Percentiles rank a stretch among this genome's conserved stretches.
Evolutionary conservation across 768 basidiomycete genomes (phyloP).

Genomic region (Paxillus ammoniavirescens): DNA sequence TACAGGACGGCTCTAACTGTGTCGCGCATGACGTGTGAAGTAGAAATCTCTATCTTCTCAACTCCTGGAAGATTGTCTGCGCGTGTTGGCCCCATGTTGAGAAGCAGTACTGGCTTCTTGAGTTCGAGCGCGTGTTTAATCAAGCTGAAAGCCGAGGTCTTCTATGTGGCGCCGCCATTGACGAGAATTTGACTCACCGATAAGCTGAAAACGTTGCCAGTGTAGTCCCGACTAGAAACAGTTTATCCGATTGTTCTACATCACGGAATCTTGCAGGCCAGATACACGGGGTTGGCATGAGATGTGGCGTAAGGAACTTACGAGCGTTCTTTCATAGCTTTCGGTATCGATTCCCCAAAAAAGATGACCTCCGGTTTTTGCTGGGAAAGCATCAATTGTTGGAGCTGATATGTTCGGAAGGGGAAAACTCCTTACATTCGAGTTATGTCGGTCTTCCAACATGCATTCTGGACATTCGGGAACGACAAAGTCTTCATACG

Average conservation of each 20-base stretch:
- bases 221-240: conserved; percentile 86
- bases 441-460: conserved; percentile 52
- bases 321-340: conserved; percentile 67
- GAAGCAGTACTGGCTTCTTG: conserved; percentile 73
- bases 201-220: conserved; percentile 93
- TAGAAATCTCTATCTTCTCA: conserved; percentile 77
- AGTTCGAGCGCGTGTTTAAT: conserved; percentile 76
- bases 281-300: background rate
- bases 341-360: conserved; percentile 86
- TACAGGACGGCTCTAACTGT: conserved; percentile 63
- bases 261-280: conserved; percentile 46
- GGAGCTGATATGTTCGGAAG: background rate
- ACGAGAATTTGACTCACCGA: conserved; percentile 42
- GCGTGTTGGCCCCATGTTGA: conserved; percentile 88
- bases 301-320: conserved; percentile 33
- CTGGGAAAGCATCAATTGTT: conserved; percentile 31
- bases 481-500: conserved; percentile 75
- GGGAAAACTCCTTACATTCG: conserved; percentile 48
- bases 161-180: background rate
- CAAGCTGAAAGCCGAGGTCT: conserved; percentile 44
- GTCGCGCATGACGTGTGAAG: conserved; percentile 69
- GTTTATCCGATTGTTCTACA: conserved; percentile 57
- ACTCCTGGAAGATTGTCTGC: conserved; percentile 70
- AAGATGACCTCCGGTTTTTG: conserved; percentile 84
- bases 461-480: conserved; percentile 76